phyloP scores from a whole-genome alignment of 257 asterid genomes.

The Gynochthodes officinalis region DNA sequence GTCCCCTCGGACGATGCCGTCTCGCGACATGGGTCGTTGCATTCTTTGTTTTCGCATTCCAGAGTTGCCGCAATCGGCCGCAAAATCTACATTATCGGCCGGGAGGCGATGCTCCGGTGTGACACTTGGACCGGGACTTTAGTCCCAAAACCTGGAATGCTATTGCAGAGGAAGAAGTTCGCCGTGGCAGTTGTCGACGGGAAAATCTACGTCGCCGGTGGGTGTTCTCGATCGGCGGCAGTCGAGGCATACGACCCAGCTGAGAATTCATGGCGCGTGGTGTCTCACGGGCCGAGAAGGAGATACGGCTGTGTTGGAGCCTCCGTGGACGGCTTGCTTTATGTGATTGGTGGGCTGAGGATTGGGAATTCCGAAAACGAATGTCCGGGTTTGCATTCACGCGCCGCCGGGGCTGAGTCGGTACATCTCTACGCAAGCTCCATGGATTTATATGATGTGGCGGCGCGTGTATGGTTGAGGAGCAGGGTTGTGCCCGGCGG shows the following conservation, averaged over 20 bases:
- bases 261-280: conserved; percentile 56
- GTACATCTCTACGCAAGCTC: conserved; percentile 69
- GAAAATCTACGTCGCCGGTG: conserved; percentile 74
- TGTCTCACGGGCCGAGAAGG: conserved; percentile 54
- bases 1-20: conserved; percentile 32
- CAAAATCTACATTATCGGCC: conserved; percentile 60
- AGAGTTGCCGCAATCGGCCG: conserved; percentile 63
- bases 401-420: conserved; percentile 43
- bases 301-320: conserved; percentile 84
- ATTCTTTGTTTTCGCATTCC: conserved; percentile 43
- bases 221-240: conserved; percentile 50
- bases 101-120: conserved; percentile 63
- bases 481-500: conserved; percentile 74
- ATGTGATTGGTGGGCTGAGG: conserved; percentile 66
- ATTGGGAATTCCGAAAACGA: conserved; percentile 42
- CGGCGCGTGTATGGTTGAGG: conserved; percentile 59
- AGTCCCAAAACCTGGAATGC: conserved; percentile 51
- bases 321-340: conserved; percentile 66
- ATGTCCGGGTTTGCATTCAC: conserved; percentile 22
- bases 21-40: conserved; percentile 28
- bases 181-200: conserved; percentile 66
- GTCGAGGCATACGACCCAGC: conserved; percentile 87
- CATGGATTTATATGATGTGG: conserved; percentile 76
- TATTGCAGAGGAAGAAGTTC: conserved; percentile 63
- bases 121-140: conserved; percentile 87